Percentiles rank a stretch among this genome's conserved stretches.
These are phyloP conservation scores for Boletus bicolor DNA, from an alignment of 768 basidiomycete species.

Conservation along the genomic window DNA sequence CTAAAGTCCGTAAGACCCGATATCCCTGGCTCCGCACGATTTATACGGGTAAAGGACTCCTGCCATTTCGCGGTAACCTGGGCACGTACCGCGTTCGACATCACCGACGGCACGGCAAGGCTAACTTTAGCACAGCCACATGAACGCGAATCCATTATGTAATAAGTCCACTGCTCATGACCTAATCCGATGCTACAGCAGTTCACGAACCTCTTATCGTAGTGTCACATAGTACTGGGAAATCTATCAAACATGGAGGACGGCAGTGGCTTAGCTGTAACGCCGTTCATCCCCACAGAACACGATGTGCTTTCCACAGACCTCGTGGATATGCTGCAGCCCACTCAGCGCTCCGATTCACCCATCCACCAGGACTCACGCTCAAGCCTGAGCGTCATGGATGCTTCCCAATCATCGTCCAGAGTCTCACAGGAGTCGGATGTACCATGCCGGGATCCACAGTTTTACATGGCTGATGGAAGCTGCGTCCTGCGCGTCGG, in stretches of 20 bases:
- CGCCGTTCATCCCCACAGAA: conserved; percentile 23
- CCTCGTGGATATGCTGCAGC: background rate
- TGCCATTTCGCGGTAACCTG: conserved; percentile 73
- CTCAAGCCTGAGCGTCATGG: background rate
- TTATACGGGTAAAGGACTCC: conserved; percentile 63
- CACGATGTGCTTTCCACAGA: conserved; percentile 11
- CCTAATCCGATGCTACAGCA: conserved; percentile 2
- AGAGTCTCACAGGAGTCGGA: conserved; percentile 9
- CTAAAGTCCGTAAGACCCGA: conserved; percentile 63
- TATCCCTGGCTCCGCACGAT: conserved; percentile 56
- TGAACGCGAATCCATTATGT: too few relatives aligned
- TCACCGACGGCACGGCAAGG: conserved; percentile 36
- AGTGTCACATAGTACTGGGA: background rate
- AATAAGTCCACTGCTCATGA: background rate
- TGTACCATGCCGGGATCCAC: conserved; percentile 39
- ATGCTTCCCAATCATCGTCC: background rate
- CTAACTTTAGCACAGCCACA: conserved; percentile 21
- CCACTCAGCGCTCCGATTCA: conserved; percentile 7
- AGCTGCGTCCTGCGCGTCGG: conserved; percentile 64
- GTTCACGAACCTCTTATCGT: background rate
- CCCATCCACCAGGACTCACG: conserved; percentile 9
- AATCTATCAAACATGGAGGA: conserved; percentile 13
- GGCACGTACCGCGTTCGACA: conserved; percentile 57
- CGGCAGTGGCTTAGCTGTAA: background rate
- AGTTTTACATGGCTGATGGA: conserved; percentile 65